Evolutionary conservation across 2,329 filamentous ascomycete genomes (phyloP), one percentile per base, ranked within the genome.

Genomic region (Ceratocystis cacaofunesta): DNA sequence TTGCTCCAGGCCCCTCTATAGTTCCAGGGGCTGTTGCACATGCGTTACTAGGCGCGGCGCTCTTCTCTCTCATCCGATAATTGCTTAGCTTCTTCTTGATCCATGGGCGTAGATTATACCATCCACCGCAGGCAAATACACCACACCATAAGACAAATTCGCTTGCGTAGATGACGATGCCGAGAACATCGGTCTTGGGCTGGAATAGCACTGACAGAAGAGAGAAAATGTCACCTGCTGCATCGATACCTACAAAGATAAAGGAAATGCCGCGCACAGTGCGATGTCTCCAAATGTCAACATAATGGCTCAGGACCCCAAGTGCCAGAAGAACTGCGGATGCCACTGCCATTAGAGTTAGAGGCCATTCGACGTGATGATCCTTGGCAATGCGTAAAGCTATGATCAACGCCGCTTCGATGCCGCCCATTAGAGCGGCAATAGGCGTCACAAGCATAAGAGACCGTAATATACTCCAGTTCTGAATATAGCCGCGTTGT

Each of bases 231-330:
- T 89, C 86, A 0, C 86, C 86, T 0, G 83, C 77, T 0, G 85
- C 86, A 73, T 89, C 86, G 55, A 89, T 86, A 1, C 77, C 83
- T 0, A 88, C 85, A 69, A 90, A 90, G 1, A 88, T 75, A 72
- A 89, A 89, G 0, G 85, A 88, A 48, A 89, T 88, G 6, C 86
- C 86, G 15, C 85, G 78, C 1, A 88, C 86, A 0, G 85, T 87
- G 5, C 82, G 79, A 69, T 87, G 81, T 1, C 78, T 71, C 70
- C 82, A 88, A 25, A 90, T 88, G 68, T 89, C 86, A 76, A 80
- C 82, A 70, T 89, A 89, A 71, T 89, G 85, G 1, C 82, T 76
- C 6, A 88, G 73, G 0, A 89, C 87, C 0, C 87, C 87, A 1
- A 83, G 79, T 1, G 83, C 84, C 1, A 89, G 78, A 2, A 89